Conservation (phyloP, 179 eudicot species). For the Beta corolliflora region DNA sequence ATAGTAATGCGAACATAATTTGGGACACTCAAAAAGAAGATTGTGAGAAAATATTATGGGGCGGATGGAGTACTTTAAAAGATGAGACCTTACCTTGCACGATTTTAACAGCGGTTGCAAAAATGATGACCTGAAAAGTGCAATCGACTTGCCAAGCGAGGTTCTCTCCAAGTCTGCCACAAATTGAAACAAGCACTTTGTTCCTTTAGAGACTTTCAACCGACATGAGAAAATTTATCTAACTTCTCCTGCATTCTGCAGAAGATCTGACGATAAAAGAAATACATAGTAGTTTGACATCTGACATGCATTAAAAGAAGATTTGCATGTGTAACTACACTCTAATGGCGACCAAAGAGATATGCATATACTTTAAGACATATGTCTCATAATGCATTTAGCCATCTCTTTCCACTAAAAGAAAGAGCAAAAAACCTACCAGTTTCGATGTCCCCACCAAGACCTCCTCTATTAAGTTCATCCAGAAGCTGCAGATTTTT, state of each 20-base stretch:
- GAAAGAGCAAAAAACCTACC: constrained; percentile 44
- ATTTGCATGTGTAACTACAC: background rate
- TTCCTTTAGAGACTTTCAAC: background rate
- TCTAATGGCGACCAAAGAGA: constrained; percentile 3
- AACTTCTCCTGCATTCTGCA: background rate
- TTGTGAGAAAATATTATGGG: background rate
- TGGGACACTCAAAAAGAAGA: background rate
- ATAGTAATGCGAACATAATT: too few relatives aligned
- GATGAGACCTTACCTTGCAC: constrained; percentile 65
- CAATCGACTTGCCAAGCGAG: constrained; percentile 76
- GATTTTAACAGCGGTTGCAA: constrained; percentile 79
- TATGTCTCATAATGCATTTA: background rate
- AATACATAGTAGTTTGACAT: background rate
- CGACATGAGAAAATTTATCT: background rate
- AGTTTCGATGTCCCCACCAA: constrained; percentile 46
- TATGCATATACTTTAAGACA: too few relatives aligned
- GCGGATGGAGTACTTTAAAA: background rate
- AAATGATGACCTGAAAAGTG: constrained; percentile 74
- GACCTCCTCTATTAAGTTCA: constrained; percentile 70
- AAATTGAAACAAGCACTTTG: constrained; percentile 2
- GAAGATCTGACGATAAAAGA: background rate
- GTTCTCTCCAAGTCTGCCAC: constrained; percentile 72
- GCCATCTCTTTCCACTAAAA: background rate
- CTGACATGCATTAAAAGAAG: background rate
- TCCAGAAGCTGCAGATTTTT: constrained; percentile 66